Evolutionary conservation across 202 grass and related monocot species (phyloP).

Genomic region (Eragrostis tef): DNA sequence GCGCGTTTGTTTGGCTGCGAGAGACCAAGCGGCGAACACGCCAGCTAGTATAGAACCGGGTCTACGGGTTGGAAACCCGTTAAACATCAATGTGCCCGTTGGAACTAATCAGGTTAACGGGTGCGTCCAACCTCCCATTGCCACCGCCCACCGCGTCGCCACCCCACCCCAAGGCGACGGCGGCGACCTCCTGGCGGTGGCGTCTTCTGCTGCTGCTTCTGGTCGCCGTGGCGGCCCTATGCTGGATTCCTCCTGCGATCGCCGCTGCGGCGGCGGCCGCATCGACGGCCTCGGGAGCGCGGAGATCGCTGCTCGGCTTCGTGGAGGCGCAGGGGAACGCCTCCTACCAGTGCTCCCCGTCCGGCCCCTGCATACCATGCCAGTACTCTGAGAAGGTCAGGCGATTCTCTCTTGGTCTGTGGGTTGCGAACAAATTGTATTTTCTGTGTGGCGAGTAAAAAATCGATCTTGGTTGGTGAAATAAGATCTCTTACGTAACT

Average conservation of each 20-base stretch:
- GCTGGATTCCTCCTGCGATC: constrained; percentile 58
- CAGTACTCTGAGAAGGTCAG: constrained; percentile 86
- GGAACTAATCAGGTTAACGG: constrained; percentile 36
- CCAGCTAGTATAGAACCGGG: not conserved
- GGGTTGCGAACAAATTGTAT: not conserved
- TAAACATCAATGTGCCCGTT: not conserved
- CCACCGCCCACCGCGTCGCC: constrained; percentile 19
- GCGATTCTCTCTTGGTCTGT: not conserved
- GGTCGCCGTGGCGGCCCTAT: constrained; percentile 51
- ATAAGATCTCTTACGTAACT: not conserved
- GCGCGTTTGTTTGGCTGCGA: constrained; percentile 36
- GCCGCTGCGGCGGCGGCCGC: constrained; percentile 48
- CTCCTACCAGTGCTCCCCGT: constrained; percentile 71
- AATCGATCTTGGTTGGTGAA: constrained; percentile 28
- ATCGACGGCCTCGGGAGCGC: constrained; percentile 38
- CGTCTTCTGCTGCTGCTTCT: constrained; percentile 45
- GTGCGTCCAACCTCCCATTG: constrained; percentile 9
- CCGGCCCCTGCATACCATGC: constrained; percentile 80
- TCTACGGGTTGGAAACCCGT: not conserved
- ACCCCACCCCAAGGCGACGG: constrained; percentile 37
- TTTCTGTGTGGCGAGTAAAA: not conserved
- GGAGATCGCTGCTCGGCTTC: constrained; percentile 71
- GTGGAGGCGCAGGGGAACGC: constrained; percentile 73
- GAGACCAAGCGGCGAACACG: not conserved
- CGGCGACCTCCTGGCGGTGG: constrained; percentile 56